Evolutionary conservation across 805 yeast species (phyloP).

Genomic region (Wickerhamomyces kurtzmanii): DNA sequence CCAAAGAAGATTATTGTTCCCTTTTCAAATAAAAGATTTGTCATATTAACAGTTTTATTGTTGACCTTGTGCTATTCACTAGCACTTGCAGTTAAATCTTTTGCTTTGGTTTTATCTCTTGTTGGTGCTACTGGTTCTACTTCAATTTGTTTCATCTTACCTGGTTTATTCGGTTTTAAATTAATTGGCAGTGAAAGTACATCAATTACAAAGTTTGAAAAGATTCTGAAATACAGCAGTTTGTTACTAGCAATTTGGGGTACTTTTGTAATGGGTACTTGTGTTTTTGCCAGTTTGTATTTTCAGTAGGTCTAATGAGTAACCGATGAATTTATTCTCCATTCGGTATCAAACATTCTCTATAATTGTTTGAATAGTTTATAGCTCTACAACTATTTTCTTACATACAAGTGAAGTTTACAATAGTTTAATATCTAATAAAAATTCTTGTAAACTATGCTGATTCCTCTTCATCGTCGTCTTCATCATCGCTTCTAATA

Average conservation of each 20-base stretch:
- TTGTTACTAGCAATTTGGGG: constrained; percentile 61
- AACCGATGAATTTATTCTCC: not conserved
- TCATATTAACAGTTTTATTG: constrained; percentile 36
- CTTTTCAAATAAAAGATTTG: constrained; percentile 34
- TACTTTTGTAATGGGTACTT: constrained; percentile 55
- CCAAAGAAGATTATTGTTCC: constrained; percentile 28
- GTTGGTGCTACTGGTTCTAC: constrained; percentile 85
- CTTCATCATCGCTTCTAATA: constrained; percentile 76
- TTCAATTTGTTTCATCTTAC: constrained; percentile 65
- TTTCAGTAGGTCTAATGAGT: not conserved
- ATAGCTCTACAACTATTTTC: not conserved
- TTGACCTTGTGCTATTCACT: constrained; percentile 38
- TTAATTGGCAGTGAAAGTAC: too few species aligned
- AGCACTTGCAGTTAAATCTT: constrained; percentile 51
- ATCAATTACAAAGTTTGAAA: constrained; percentile 21
- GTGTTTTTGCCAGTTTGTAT: constrained; percentile 32
- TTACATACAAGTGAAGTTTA: not conserved
- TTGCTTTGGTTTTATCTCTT: constrained; percentile 59
- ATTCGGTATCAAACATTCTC: not conserved
- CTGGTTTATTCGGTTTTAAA: constrained; percentile 68
- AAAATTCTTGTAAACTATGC: constrained; percentile 1
- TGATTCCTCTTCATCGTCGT: constrained; percentile 16
- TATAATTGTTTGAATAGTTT: not conserved
- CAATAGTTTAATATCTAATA: not conserved
- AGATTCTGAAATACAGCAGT: constrained; percentile 34